Base-by-base conservation (phyloP, 139 green algal species). In the Axilococcus clingmanii region DNA sequence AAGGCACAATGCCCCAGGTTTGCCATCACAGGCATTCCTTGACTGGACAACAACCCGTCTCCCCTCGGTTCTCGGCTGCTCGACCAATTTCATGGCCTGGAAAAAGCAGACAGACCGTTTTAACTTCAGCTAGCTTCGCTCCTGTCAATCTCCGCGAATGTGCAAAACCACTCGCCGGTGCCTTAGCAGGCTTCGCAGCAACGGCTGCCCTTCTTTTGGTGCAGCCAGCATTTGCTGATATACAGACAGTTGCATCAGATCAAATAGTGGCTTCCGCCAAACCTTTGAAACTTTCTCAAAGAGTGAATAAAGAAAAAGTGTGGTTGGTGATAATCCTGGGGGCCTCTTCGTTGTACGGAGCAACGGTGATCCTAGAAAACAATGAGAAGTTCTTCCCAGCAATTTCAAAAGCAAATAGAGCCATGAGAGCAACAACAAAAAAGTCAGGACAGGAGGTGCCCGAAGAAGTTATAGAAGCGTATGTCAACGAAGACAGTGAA, bases 331-430 rank as follows among this genome's bases (percentile, higher is more conserved):
- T 86, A 40, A 59, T 84, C 4, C 64, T 78, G 7, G 72, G 80
- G 7, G 82, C 80, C 2, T 69, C 62, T 0, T 55, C 53, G 3
- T 50, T 92, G 3, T 93, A 91, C 48, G 60, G 54, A 5, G n/a
- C 35, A 5, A 82, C 80, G 8, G 30, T 91, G 12, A 25, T 79
- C 28, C 42, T 72, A 16, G 83, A 93, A 40, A 90, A 87, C 52
- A 86, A 85, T 11, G 49, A 56, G 2, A 30, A 20, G 2, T 74
- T 67, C 42, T 93, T 93, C 46, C 83, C 83, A 4, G 83, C 83
- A 22, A 91, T 93, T 42, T 47, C 51, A 7, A 66, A 71, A 17
- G 80, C 83, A 27, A 93, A 93, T 55, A 43, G 69, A 44, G 77
- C 81, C 0, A 78, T 90, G 70, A 28, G 44, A 20, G 44, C 52